Conservation (phyloP, 2,329 filamentous ascomycete genomes). For the Botrytis squamosa region DNA sequence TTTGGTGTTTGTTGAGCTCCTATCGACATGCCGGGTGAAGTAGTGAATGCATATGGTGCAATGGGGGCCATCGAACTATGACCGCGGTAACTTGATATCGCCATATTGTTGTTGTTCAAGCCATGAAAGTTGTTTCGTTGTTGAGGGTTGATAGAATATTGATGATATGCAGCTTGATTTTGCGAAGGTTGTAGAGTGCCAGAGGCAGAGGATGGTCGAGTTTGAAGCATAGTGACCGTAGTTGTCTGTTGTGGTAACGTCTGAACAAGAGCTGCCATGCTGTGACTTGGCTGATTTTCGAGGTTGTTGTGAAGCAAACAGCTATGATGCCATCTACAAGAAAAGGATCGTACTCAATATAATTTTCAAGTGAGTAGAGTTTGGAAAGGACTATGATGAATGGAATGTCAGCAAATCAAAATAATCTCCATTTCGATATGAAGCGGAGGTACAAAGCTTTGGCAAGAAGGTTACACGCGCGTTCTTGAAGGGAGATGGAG, state of each 20-base stretch:
- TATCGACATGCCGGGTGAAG: slow-evolving; percentile 64
- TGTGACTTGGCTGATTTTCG: slow-evolving; percentile 41
- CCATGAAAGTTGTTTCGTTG: slow-evolving; percentile 53
- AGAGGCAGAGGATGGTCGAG: slow-evolving; percentile 64
- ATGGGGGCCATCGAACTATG: slow-evolving; percentile 54
- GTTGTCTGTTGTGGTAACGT: slow-evolving; percentile 73
- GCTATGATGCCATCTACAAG: slow-evolving; percentile 27
- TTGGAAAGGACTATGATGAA: slow-evolving; percentile 22
- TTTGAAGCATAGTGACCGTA: slow-evolving; percentile 74
- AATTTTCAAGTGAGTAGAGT: slow-evolving; percentile 11
- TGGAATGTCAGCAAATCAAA: slow-evolving; percentile 18
- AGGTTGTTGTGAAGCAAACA: slow-evolving; percentile 31
- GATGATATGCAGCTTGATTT: slow-evolving; percentile 41
- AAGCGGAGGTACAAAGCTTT: slow-evolving; percentile 13
- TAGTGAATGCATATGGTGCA: slow-evolving; percentile 75
- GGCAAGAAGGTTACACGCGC: slow-evolving; percentile 19
- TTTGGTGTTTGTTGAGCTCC: slow-evolving; percentile 34
- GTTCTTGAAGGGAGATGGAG: slow-evolving; percentile 23
- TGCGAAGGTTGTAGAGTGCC: slow-evolving; percentile 46
- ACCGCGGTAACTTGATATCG: slow-evolving; percentile 52
- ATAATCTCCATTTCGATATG: slow-evolving; percentile 19
- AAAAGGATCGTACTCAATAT: slow-evolving; percentile 25
- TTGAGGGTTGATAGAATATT: slow-evolving; percentile 49
- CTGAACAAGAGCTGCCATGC: slow-evolving; percentile 83
- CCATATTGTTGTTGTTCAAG: slow-evolving; percentile 50